Conservation (phyloP, 345 rosid genomes). For the Limnanthes douglasii region DNA sequence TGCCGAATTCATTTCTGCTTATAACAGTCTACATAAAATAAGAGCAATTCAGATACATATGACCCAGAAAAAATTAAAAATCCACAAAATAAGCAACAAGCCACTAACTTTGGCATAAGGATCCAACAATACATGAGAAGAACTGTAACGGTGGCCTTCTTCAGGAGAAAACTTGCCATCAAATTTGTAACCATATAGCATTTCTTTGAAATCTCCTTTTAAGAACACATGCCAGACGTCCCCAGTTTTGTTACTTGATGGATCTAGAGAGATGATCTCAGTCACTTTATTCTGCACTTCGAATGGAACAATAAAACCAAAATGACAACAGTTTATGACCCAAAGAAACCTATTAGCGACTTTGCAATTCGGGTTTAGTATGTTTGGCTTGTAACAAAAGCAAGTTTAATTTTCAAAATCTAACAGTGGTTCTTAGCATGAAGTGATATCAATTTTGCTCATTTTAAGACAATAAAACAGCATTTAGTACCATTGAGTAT, state of each 20-base stretch:
- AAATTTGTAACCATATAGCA: slow-evolving; percentile 70
- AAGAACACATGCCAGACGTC: slow-evolving; percentile 77
- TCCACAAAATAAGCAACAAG: background rate
- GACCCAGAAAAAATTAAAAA: background rate
- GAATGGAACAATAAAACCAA: background rate
- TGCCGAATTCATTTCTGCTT: slow-evolving; percentile 78
- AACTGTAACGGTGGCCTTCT: slow-evolving; percentile 53
- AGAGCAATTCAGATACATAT: background rate
- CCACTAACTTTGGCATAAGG: slow-evolving; percentile 75
- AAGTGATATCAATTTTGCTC: background rate
- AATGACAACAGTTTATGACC: background rate
- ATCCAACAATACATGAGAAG: slow-evolving; percentile 55
- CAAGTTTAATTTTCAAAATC: background rate
- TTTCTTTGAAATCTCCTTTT: slow-evolving; percentile 54
- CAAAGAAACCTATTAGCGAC: too few relatives aligned
- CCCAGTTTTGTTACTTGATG: slow-evolving; percentile 53
- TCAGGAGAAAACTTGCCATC: slow-evolving; percentile 60
- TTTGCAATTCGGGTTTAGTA: too few relatives aligned
- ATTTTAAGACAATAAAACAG: background rate
- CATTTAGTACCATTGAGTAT: too few relatives aligned
- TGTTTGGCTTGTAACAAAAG: background rate
- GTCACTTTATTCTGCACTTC: slow-evolving; percentile 53
- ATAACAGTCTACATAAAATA: slow-evolving; percentile 51
- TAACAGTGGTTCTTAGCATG: background rate
- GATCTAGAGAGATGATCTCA: slow-evolving; percentile 57